Conservation (phyloP, 495 filamentous ascomycete genomes). For the Alectoria sarmentosa region DNA sequence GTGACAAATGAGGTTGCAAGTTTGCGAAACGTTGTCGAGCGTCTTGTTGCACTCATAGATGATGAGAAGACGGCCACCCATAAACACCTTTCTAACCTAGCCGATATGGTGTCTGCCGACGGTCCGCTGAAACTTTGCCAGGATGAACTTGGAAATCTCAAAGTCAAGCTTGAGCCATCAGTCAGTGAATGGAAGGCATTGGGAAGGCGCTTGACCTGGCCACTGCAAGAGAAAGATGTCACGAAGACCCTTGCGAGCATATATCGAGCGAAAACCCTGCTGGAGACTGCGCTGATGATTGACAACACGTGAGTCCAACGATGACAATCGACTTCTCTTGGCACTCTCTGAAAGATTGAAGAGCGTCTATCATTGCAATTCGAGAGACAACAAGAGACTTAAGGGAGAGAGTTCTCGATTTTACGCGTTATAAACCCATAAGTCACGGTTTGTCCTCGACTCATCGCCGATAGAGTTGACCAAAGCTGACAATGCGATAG, state of each 20-base stretch:
- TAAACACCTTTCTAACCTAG: background rate
- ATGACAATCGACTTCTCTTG: background rate
- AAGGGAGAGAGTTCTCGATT: constrained; percentile 5
- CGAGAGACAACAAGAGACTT: constrained; percentile 7
- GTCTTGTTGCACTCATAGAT: background rate
- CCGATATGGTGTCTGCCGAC: background rate
- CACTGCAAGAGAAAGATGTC: constrained; percentile 3
- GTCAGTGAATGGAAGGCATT: constrained; percentile 5
- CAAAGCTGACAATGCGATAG: background rate
- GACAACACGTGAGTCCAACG: constrained; percentile 3
- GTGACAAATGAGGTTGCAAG: constrained; percentile 1
- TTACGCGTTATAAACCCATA: background rate
- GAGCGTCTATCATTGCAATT: constrained; percentile 3
- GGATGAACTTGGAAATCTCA: background rate
- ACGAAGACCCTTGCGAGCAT: constrained; percentile 2
- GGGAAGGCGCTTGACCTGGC: constrained; percentile 6
- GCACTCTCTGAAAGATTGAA: background rate
- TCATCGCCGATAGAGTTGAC: background rate
- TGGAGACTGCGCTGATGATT: background rate
- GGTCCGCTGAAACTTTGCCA: constrained; percentile 5
- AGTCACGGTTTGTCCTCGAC: constrained; percentile 1
- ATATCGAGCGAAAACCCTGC: background rate
- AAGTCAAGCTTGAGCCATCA: background rate
- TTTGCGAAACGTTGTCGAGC: background rate
- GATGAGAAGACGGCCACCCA: background rate